These are phyloP conservation scores for Orbilia brochopaga DNA, from an alignment of 2,329 filamentous ascomycete species.

Conservation along the genomic window DNA sequence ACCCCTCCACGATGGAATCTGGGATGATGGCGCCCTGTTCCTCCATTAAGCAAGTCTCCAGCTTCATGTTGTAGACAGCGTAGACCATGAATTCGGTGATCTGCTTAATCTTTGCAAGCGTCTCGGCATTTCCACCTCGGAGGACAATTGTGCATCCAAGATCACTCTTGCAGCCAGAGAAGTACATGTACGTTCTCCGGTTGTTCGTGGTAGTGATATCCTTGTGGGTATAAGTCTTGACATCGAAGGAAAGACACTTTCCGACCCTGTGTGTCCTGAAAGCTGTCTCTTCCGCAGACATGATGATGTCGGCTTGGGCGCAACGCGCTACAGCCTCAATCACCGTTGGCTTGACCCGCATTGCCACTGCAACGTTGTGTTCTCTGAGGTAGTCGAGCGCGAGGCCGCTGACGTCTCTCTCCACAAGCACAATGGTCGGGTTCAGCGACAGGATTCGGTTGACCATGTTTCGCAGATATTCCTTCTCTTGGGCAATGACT, in stretches of 20 bases:
- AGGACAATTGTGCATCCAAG: constrained; percentile 94
- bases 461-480: constrained; percentile 89
- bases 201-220: constrained; percentile 65
- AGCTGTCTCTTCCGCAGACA: constrained; percentile 91
- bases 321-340: constrained; percentile 93
- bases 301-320: constrained; percentile 88
- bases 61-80: constrained; percentile 94
- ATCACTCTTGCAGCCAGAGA: constrained; percentile 81
- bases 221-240: constrained; percentile 90
- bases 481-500: constrained; percentile 93
- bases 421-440: constrained; percentile 85
- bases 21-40: constrained; percentile 90
- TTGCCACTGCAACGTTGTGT: constrained; percentile 88
- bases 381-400: constrained; percentile 87
- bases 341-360: constrained; percentile 95
- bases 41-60: constrained; percentile 91
- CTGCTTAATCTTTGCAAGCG: constrained; percentile 79
- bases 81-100: constrained; percentile 99
- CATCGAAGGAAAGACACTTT: constrained; percentile 83
- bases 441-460: constrained; percentile 85
- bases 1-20: constrained; percentile 53
- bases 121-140: constrained; percentile 75
- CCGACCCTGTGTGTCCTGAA: constrained; percentile 76
- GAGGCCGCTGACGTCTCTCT: constrained; percentile 89
- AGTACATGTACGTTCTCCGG: constrained; percentile 88